Base-by-base conservation (phyloP, 225 moss, liverwort and hornwort genomes). In the Climacium dendroides region DNA sequence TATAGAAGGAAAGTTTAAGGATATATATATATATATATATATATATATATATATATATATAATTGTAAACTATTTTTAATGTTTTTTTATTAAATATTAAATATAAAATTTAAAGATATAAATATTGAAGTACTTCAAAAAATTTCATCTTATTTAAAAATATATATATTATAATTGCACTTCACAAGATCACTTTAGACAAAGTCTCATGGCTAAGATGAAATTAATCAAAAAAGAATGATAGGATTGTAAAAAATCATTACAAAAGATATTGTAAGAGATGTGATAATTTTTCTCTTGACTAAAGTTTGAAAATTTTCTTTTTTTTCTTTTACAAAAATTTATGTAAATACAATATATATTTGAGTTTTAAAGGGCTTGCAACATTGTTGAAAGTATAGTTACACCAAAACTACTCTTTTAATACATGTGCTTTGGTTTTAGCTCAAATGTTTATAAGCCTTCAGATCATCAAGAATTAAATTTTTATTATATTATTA, bases 131-230 rank as follows among this genome's bases (percentile, higher is more conserved):
- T 3, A 55, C 2, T 41, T 4, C 3, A 29, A 39, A 7, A 19
- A 1, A 26, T 15, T 13, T 13, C 7, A 70, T 32, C 13, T 83
- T 15, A 5, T 30, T 32, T 19, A 10, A 0, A 43, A 19, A 30
- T 6, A 14, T 13, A 2, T 12, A 8, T 5, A 34, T 34, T 15
- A 10, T 19, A 60, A 19, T 41, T 58, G 7, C 1, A 37, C 6
- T 60, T 8, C 2, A 35, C 0, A n/a, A 1, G 13, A 15, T 35
- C 0, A 1, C 6, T 48, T 39, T 5, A 52, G 3, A 50, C 14
- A 15, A 52, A 62, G 15, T 30, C 11, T 26, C 2, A 25, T 16
- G 2, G 19, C 3, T 22, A 34, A 67, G 4, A 10, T 18, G 11
- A 53, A 25, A 63, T 4, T 11, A 29, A 9, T 35, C 11, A 1